Percentiles rank a stretch among this genome's conserved stretches.
Conservation (phyloP, 2,329 filamentous ascomycete species). For the Exophiala lecanii-corni region DNA sequence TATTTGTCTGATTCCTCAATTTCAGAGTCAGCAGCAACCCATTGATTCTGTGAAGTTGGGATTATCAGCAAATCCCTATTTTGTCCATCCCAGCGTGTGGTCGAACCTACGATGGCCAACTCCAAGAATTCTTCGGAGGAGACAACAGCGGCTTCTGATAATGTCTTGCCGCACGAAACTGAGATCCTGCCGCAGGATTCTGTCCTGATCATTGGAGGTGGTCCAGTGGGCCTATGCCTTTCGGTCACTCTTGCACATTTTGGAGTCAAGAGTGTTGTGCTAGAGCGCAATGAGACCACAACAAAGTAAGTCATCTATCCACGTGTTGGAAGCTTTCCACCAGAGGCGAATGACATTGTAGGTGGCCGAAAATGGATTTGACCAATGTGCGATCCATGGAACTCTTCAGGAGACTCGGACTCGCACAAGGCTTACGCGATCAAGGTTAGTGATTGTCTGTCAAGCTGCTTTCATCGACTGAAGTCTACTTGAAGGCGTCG, state of each 20-base stretch:
- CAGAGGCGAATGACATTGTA: too few relatives aligned
- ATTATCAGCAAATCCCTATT: too few relatives aligned
- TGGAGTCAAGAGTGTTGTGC: conserved; percentile 24
- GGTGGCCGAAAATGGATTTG: conserved; percentile 39
- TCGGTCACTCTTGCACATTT: conserved; percentile 26
- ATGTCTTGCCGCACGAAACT: neutral
- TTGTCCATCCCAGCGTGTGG: too few relatives aligned
- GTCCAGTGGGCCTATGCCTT: conserved; percentile 42
- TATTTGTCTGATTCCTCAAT: too few relatives aligned
- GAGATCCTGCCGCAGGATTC: conserved; percentile 7
- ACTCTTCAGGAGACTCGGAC: conserved; percentile 25
- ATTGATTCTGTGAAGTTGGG: too few relatives aligned
- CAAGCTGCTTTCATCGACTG: too few relatives aligned
- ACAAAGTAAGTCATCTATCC: conserved; percentile 25
- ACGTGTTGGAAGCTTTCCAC: too few relatives aligned
- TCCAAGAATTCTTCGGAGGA: neutral
- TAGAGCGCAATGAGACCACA: conserved; percentile 29
- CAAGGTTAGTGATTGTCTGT: conserved; percentile 1
- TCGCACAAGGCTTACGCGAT: conserved; percentile 13
- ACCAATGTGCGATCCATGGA: conserved; percentile 37
- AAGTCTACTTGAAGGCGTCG: too few relatives aligned
- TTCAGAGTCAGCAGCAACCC: too few relatives aligned
- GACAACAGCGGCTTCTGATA: neutral
- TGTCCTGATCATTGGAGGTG: conserved; percentile 45
- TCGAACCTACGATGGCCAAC: too few relatives aligned